Conservation (phyloP, 2,329 filamentous ascomycete genomes). For the Alternaria panax region DNA sequence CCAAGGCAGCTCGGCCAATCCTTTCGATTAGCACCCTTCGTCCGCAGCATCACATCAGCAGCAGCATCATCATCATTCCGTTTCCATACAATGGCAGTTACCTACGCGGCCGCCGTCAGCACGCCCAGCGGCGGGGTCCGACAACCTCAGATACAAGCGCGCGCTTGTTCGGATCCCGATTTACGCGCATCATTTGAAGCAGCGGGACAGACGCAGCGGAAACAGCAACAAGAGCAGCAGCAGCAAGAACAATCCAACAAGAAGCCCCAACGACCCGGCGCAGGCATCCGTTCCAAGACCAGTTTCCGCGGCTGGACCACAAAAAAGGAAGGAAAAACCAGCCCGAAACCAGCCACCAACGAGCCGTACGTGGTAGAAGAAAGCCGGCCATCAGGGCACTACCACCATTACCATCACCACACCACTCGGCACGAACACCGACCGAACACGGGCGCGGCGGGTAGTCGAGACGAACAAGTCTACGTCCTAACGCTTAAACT, state of each 20-base stretch:
- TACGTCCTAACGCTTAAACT: constrained; percentile 55
- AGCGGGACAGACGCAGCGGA: background rate
- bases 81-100: constrained; percentile 18
- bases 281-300: constrained; percentile 19
- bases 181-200: constrained; percentile 19
- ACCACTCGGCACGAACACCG: constrained; percentile 33
- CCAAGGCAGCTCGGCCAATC: constrained; percentile 5
- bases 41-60: background rate
- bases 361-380: constrained; percentile 18
- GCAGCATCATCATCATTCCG: background rate
- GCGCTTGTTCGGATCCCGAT: constrained; percentile 18
- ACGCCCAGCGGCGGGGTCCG: constrained; percentile 24
- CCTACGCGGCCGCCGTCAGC: constrained; percentile 32
- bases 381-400: constrained; percentile 3
- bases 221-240: too few relatives aligned
- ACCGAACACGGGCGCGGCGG: constrained; percentile 45
- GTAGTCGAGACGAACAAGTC: constrained; percentile 42
- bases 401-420: too few relatives aligned
- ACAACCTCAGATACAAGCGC: constrained; percentile 23
- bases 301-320: constrained; percentile 23
- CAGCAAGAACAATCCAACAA: too few relatives aligned
- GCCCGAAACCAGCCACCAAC: background rate
- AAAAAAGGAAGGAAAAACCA: constrained; percentile 18
- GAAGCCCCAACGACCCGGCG: constrained; percentile 22
- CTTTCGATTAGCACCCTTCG: background rate